phyloP scores from a whole-genome alignment of 176 grass and related monocot species.

The Alloteropsis semialata region DNA sequence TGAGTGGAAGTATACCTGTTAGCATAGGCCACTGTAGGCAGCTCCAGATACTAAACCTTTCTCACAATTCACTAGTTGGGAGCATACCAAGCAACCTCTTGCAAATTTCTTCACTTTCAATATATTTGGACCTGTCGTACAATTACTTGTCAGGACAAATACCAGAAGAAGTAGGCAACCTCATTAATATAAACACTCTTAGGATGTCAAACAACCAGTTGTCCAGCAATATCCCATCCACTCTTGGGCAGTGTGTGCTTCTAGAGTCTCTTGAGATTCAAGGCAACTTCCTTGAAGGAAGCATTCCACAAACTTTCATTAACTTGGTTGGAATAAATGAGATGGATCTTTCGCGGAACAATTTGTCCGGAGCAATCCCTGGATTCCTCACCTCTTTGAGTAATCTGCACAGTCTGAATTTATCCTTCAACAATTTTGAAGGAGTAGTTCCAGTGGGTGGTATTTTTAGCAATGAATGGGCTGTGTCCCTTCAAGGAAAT shows the following conservation, averaged over 20 bases:
- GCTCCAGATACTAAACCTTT: conserved; percentile 46
- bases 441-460: conserved; percentile 27
- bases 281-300: conserved; percentile 48
- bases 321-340: conserved; percentile 18
- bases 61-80: conserved; percentile 43
- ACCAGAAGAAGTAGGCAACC: conserved; percentile 36
- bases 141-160: conserved; percentile 43
- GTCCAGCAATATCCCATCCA: conserved; percentile 35
- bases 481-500: conserved; percentile 38
- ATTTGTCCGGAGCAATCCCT: conserved; percentile 39
- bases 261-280: conserved; percentile 52
- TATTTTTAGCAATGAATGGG: conserved; percentile 16
- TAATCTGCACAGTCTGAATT: conserved; percentile 26
- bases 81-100: conserved; percentile 46
- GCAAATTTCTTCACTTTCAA: conserved; percentile 7
- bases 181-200: conserved; percentile 28
- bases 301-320: conserved; percentile 41
- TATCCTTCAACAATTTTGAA: conserved; percentile 57
- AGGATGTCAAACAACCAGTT: conserved; percentile 45
- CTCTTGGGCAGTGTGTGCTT: conserved; percentile 31
- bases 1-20: conserved; percentile 45
- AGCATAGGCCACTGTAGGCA: conserved; percentile 28
- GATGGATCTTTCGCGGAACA: conserved; percentile 57
- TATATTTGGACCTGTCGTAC: conserved; percentile 46
- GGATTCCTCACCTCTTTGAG: conserved; percentile 22